These are phyloP conservation scores for Pachysandra terminalis DNA, from an alignment of 164 flowering plant genomes.

Conservation along the genomic window DNA sequence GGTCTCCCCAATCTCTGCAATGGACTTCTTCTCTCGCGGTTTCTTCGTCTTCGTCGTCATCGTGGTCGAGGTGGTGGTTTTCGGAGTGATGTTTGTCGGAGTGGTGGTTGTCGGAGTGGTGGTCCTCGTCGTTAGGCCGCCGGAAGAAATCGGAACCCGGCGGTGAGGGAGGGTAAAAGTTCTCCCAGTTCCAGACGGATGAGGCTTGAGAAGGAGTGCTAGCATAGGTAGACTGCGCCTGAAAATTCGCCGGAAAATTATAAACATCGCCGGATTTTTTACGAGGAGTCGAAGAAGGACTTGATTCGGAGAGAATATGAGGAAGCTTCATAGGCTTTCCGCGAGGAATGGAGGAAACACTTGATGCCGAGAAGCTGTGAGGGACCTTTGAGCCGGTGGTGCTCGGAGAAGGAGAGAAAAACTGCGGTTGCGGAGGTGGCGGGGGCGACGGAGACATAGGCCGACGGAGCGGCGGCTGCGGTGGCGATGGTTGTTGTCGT, in stretches of 20 bases:
- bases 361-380: conserved; percentile 59
- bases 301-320: conserved; percentile 57
- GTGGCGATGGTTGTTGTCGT: conserved; percentile 1
- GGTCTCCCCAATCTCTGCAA: conserved; percentile 96
- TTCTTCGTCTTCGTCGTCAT: conserved; percentile 27
- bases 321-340: conserved; percentile 35
- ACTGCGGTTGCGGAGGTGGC: conserved; percentile 9
- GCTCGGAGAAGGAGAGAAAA: conserved; percentile 35
- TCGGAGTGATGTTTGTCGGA: too few relatives aligned
- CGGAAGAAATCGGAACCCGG: conserved; percentile 78
- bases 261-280: conserved; percentile 14
- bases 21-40: conserved; percentile 82
- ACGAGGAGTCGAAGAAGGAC: conserved; percentile 39
- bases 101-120: neutral
- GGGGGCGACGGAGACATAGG: too few relatives aligned
- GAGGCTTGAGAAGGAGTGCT: conserved; percentile 84
- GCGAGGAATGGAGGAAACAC: conserved; percentile 39
- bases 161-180: conserved; percentile 94
- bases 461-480: conserved; percentile 8
- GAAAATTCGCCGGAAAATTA: conserved; percentile 16
- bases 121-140: conserved; percentile 12
- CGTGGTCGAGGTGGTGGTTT: conserved; percentile 13
- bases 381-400: conserved; percentile 51
- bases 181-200: conserved; percentile 97
- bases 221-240: conserved; percentile 59